Evolutionary conservation across 257 asterid species (phyloP), one percentile per base, ranked within the genome.

Genomic region (Prunella vulgaris): DNA sequence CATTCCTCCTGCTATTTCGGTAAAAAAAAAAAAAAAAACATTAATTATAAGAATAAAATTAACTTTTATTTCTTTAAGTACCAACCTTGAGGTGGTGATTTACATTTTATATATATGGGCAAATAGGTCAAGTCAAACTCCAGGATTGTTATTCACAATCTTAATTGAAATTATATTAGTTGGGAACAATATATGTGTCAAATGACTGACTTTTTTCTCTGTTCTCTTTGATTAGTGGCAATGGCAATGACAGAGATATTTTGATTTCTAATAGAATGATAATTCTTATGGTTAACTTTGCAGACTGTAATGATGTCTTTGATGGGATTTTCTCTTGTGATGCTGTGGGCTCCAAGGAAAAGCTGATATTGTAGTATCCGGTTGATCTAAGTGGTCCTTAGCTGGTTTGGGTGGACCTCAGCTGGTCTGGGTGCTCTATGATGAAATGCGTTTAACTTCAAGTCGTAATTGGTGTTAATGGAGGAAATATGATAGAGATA

Each of bases 1-100:
- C 75, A 91, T 93, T 22, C 93, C 97, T 51, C 97, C 99, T 14
- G 97, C 99, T 64, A 90, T 93, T 78, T 93, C 99, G 35, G 97
- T 93, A 87, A 88, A 22, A 17, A 20, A 0, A 17, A 20, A 22
- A 17, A 7, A 7, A 17, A 51, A 51, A 13, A 5, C 3, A 21
- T 51, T n/a, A n/a, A n/a, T n/a, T n/a, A n/a, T n/a, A n/a, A n/a
- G n/a, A n/a, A n/a, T n/a, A n/a, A n/a, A n/a, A n/a, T n/a, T n/a
- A n/a, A n/a, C n/a, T n/a, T n/a, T 27, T 27, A 27, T 27, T 27
- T 27, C 30, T 27, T 27, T 27, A 27, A 27, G 1, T 27, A n/a
- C n/a, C n/a, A n/a, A n/a, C 49, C 49, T 42, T 1, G 5, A 42
- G 49, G 49, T 42, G 49, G 49, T 42, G 49, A 42, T 3, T 42